Evolutionary conservation across 495 filamentous ascomycete genomes (phyloP).

Genomic region (Elasticomyces elasticus): DNA sequence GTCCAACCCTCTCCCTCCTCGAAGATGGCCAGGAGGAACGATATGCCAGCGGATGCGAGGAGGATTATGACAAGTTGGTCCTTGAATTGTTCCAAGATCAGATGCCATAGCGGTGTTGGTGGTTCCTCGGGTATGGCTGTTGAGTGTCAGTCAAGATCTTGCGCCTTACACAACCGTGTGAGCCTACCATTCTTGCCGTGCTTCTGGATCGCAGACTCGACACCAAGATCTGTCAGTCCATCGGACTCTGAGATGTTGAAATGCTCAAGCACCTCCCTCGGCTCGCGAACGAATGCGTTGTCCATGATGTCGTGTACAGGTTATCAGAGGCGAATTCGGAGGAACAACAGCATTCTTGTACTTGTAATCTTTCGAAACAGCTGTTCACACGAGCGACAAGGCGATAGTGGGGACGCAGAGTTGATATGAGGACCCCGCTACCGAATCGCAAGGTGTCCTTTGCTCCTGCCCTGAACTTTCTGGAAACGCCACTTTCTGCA

Average conservation of each 20-base stretch:
- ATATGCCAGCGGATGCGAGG: conserved; percentile 84
- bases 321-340: background rate
- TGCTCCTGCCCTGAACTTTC: background rate
- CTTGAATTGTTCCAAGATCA: conserved; percentile 97
- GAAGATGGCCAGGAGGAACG: conserved; percentile 86
- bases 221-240: conserved; percentile 16
- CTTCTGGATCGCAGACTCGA: conserved; percentile 13
- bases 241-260: conserved; percentile 20
- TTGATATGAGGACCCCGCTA: background rate
- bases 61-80: conserved; percentile 97
- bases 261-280: conserved; percentile 22
- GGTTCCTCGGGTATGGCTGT: conserved; percentile 89
- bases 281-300: conserved; percentile 19
- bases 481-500: background rate
- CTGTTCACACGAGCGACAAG: background rate
- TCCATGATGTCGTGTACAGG: conserved; percentile 23
- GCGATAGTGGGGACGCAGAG: background rate
- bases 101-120: conserved; percentile 91
- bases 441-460: background rate
- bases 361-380: background rate
- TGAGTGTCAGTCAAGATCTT: conserved; percentile 18
- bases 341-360: background rate
- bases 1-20: conserved; percentile 90
- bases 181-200: conserved; percentile 23
- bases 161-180: conserved; percentile 16